A percentile compares a stretch with the other conserved stretches of the same genome.
Evolutionary conservation across 2,329 filamentous ascomycete species (phyloP).

Genomic region (Nigrospora sphaerica): DNA sequence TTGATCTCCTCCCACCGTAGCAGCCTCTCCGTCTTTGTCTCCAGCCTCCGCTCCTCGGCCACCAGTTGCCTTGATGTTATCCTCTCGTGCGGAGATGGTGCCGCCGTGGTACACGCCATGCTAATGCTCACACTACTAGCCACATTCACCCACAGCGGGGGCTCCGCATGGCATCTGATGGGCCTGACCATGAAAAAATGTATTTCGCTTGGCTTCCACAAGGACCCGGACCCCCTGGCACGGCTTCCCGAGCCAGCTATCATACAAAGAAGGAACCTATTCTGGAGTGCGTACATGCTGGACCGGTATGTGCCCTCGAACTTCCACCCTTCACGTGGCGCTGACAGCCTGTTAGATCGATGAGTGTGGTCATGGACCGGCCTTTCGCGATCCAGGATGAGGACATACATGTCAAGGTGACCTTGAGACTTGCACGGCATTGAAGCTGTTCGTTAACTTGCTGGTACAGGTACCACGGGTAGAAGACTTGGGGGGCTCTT

Average conservation of each 20-base stretch:
- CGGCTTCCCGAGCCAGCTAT: not conserved
- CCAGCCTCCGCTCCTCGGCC: conserved; percentile 2
- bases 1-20: not conserved
- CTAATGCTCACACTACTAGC: conserved; percentile 14
- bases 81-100: not conserved
- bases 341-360: not conserved
- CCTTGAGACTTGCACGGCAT: too few relatives aligned
- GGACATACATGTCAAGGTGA: conserved; percentile 3
- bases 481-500: not conserved
- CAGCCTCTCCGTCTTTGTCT: not conserved
- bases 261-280: conserved; percentile 1
- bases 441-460: too few relatives aligned
- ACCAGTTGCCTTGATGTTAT: conserved; percentile 1
- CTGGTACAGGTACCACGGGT: not conserved
- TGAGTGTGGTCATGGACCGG: conserved; percentile 1
- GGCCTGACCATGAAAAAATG: conserved; percentile 21
- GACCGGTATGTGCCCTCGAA: conserved; percentile 1
- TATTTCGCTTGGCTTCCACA: conserved; percentile 18
- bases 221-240: conserved; percentile 8
- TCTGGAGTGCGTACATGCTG: conserved; percentile 6
- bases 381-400: conserved; percentile 3
- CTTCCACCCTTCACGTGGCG: too few relatives aligned
- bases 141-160: conserved; percentile 12
- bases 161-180: conserved; percentile 21
- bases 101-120: conserved; percentile 3